These are phyloP conservation scores for Sclerotinia nivalis DNA, from an alignment of 2,329 filamentous ascomycete species.

Conservation along the genomic window DNA sequence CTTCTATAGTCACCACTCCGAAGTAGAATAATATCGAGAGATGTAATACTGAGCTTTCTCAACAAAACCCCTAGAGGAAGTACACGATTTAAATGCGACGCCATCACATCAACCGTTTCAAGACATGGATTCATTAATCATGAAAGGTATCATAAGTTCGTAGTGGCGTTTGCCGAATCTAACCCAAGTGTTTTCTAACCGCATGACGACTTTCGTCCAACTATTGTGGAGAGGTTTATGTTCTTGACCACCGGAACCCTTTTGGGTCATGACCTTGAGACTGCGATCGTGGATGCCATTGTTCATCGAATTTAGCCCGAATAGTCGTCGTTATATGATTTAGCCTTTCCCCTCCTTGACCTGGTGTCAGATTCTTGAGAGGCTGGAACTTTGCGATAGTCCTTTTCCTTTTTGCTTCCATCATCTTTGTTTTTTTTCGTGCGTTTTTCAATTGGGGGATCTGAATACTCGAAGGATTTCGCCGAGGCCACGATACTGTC, in stretches of 20 bases:
- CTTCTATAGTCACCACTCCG: not conserved
- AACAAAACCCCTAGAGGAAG: not conserved
- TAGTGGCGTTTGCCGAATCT: not conserved
- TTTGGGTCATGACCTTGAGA: not conserved
- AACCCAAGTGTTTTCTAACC: not conserved
- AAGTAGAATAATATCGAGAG: not conserved
- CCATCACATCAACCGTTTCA: not conserved
- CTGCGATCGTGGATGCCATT: no score
- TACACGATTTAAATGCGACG: no score
- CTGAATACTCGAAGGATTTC: slow-evolving; percentile 30
- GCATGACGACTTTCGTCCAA: not conserved
- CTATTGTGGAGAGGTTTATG: not conserved
- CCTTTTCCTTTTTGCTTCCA: slow-evolving; percentile 3
- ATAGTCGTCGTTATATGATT: slow-evolving; percentile 9
- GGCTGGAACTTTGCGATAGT: slow-evolving; percentile 9
- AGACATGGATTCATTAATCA: not conserved
- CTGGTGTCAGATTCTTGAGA: slow-evolving; percentile 10
- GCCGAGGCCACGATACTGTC: slow-evolving; percentile 34
- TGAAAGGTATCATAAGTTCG: slow-evolving; percentile 16
- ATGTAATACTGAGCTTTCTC: not conserved
- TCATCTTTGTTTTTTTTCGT: not conserved
- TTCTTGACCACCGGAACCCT: not conserved
- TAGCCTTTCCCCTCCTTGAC: slow-evolving; percentile 13
- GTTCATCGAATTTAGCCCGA: not conserved
- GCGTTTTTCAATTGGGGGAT: slow-evolving; percentile 7